phyloP scores from a whole-genome alignment of 1,284 basidiomycete genomes.

The Moesziomyces aphidis region DNA sequence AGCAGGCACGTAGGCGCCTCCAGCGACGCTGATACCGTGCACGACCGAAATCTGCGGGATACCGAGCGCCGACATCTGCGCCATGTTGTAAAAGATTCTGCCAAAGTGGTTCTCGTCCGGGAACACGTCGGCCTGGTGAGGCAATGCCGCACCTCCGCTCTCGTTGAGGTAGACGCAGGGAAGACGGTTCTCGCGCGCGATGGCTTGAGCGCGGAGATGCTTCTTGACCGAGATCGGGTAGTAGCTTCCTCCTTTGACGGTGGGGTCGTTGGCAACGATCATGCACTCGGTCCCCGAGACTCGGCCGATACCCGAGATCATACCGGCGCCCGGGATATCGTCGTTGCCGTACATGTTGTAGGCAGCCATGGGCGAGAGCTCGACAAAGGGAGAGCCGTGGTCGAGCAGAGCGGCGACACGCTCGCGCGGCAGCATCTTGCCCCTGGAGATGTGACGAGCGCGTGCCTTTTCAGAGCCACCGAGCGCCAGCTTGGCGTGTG shows the following conservation, averaged over 20 bases:
- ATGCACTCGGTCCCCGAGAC: conserved; percentile 85
- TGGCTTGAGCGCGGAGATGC: conserved; percentile 91
- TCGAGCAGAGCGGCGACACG: conserved; percentile 79
- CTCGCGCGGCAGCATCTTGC: conserved; percentile 87
- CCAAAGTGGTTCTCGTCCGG: conserved; percentile 94
- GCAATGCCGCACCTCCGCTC: conserved; percentile 91
- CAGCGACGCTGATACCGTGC: conserved; percentile 91
- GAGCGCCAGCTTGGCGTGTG: conserved; percentile 57
- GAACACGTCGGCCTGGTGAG: conserved; percentile 90
- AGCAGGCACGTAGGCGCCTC: conserved; percentile 90
- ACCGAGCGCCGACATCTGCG: conserved; percentile 87
- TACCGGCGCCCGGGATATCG: conserved; percentile 84
- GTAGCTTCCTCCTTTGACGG: conserved; percentile 59
- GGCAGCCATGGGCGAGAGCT: conserved; percentile 86
- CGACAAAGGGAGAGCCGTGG: conserved; percentile 87
- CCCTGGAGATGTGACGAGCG: conserved; percentile 80
- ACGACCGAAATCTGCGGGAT: conserved; percentile 93
- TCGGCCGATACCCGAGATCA: conserved; percentile 87
- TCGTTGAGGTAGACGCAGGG: conserved; percentile 95
- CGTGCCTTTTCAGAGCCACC: conserved; percentile 75
- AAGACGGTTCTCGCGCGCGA: conserved; percentile 87
- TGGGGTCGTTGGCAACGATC: conserved; percentile 88
- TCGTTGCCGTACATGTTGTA: conserved; percentile 86
- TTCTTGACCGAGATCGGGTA: conserved; percentile 96
- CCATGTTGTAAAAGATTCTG: conserved; percentile 97